These are phyloP conservation scores for Mitragyna speciosa DNA, from an alignment of 257 asterid genomes.

Conservation along the genomic window DNA sequence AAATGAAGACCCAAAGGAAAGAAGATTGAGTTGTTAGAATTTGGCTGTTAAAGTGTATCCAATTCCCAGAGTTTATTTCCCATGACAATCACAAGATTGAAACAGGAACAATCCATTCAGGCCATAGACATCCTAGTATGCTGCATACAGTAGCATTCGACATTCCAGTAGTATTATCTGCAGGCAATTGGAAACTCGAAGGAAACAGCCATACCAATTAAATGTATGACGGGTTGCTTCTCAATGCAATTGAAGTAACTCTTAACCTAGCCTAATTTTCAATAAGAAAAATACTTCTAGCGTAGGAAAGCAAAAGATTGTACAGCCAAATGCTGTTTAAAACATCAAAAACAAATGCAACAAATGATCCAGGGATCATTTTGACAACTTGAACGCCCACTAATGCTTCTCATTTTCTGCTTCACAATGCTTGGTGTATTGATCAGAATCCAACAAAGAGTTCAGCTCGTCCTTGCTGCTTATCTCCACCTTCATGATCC, in stretches of 20 bases:
- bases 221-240: neutral
- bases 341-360: neutral
- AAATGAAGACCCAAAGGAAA: neutral
- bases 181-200: neutral
- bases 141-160: neutral
- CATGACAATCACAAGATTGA: neutral
- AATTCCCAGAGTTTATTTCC: neutral
- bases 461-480: conserved; percentile 48
- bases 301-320: neutral
- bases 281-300: neutral
- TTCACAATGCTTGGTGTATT: conserved; percentile 74
- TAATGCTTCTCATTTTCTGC: conserved; percentile 84
- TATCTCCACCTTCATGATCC: conserved; percentile 92
- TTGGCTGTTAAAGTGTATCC: neutral
- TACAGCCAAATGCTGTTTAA: neutral
- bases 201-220: neutral
- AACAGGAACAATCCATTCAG: too few relatives aligned
- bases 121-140: neutral
- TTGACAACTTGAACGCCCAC: conserved; percentile 4
- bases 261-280: neutral
- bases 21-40: neutral
- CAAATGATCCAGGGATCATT: neutral
- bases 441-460: conserved; percentile 60
- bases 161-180: neutral
- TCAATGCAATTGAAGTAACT: neutral